Percentiles rank a stretch among this genome's conserved stretches.
These are phyloP conservation scores for Bremia lactucae DNA, from an alignment of 352 stramenopile species.

Conservation along the genomic window DNA sequence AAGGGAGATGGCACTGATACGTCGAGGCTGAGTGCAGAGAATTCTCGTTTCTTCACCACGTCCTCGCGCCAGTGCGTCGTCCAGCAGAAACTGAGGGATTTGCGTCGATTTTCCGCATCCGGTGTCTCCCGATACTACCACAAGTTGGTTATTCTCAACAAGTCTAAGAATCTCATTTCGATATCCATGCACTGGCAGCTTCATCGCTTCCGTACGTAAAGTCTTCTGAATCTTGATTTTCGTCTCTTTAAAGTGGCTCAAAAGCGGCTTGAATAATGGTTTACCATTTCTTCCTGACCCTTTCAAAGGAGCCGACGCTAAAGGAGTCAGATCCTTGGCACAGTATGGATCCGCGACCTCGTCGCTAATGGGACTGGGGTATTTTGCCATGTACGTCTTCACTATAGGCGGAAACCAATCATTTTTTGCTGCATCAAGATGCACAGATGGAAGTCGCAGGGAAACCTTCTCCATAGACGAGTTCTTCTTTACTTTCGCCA, in stretches of 20 bases:
- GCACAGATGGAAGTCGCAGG: constrained; percentile 30
- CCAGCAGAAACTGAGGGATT: constrained; percentile 89
- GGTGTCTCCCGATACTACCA: constrained; percentile 91
- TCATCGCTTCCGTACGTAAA: constrained; percentile 12
- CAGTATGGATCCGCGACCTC: constrained; percentile 22
- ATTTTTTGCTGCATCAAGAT: constrained; percentile 20
- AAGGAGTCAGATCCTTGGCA: constrained; percentile 7
- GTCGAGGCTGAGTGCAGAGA: constrained; percentile 89
- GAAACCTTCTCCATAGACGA: constrained; percentile 65
- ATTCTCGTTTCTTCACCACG: constrained; percentile 60
- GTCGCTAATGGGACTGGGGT: constrained; percentile 13
- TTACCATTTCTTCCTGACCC: constrained; percentile 8
- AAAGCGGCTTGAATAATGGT: constrained; percentile 37
- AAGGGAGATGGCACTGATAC: constrained; percentile 88
- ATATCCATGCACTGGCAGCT: constrained; percentile 50
- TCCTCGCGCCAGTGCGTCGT: constrained; percentile 60
- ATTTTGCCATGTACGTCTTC: constrained; percentile 33
- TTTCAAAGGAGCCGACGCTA: constrained; percentile 7
- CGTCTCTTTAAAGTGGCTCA: neutral
- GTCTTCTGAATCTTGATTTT: constrained; percentile 11
- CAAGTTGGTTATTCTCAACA: constrained; percentile 70
- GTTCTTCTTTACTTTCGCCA: constrained; percentile 78
- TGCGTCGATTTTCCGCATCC: constrained; percentile 91
- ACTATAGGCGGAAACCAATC: constrained; percentile 37
- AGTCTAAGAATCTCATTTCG: constrained; percentile 54